Base-by-base conservation (phyloP, 129 eudicot species). In the Rutidosis leptorrhynchoides region DNA sequence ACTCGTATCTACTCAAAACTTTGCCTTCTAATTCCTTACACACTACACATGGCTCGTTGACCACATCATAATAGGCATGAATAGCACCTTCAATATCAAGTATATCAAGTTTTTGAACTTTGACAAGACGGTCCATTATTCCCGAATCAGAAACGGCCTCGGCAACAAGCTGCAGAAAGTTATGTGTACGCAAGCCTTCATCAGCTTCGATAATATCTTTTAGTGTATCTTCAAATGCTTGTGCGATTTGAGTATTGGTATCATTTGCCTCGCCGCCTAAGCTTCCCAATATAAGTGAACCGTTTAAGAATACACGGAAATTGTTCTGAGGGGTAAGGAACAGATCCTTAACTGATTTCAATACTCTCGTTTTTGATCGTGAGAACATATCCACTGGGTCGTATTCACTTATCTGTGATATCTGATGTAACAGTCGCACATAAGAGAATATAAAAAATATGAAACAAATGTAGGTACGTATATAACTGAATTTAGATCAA, bases 311-410 rank as follows among this genome's bases (percentile, higher is more conserved):
- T 64, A 92, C 96, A 62, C 98, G 83, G 52, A 92, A 84, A 76
- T 92, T 92, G 79, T 92, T 92, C 81, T 92, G 96, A 63, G 98
- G 96, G 53, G 89, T 82, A 10, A 71, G 66, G 52, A 81, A 83
- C 49, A 92, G 98, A 75, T 78, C 80, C 65, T 76, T 85, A 6
- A 92, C 79, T 55, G 98, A 90, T 78, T 78, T 88, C 33, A 69
- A 43, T 40, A 88, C 73, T 56, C 92, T 75, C 33, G 57, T 81
- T 68, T 70, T 78, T 58, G 95, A 85, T 76, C 89, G 89, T 32
- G 95, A 88, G 75, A 85, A 92, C 78, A 92, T 19, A 75, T 92
- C 96, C 81, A 92, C 79, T 14, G 98, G 98, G 78, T 92, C 87
- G 53, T 85, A 92, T 80, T 83, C 81, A 62, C 98, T 92, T 58